A percentile compares a stretch with the other conserved stretches of the same genome.
Evolutionary conservation across 306 rosid species (phyloP).

Genomic region (Clitoria ternatea): DNA sequence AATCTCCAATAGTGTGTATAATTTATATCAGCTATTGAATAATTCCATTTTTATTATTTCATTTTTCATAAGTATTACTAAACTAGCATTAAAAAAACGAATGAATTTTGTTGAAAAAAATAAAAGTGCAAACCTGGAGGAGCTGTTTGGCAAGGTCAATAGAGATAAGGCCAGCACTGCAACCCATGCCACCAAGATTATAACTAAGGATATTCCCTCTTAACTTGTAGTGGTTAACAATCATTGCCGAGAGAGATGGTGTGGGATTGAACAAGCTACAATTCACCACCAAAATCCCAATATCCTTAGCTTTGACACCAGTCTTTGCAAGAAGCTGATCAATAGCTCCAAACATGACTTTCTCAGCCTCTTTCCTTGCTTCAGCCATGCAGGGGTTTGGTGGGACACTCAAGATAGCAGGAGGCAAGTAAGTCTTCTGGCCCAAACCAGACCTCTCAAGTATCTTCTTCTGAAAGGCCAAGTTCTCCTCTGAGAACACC

Average conservation of each 20-base stretch:
- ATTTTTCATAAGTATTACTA: too few relatives aligned
- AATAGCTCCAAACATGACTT: slow-evolving; percentile 86
- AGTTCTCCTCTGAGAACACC: slow-evolving; percentile 54
- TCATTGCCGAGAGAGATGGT: slow-evolving; percentile 85
- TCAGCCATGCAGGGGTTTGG: slow-evolving; percentile 79
- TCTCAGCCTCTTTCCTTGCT: slow-evolving; percentile 85
- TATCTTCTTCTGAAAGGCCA: slow-evolving; percentile 78
- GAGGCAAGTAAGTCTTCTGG: slow-evolving; percentile 72
- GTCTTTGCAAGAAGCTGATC: slow-evolving; percentile 74
- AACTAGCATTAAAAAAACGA: too few relatives aligned
- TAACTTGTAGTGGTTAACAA: slow-evolving; percentile 77
- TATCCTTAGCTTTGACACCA: slow-evolving; percentile 80
- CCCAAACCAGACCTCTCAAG: slow-evolving; percentile 82
- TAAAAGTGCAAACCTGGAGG: slow-evolving; percentile 53
- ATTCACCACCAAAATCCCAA: slow-evolving; percentile 81
- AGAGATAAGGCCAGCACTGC: slow-evolving; percentile 94
- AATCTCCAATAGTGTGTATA: too few relatives aligned
- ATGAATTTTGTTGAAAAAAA: background rate
- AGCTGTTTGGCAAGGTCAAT: slow-evolving; percentile 93
- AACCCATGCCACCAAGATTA: slow-evolving; percentile 98
- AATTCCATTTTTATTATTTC: too few relatives aligned
- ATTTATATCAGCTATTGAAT: too few relatives aligned
- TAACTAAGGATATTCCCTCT: slow-evolving; percentile 70
- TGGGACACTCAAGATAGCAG: slow-evolving; percentile 59
- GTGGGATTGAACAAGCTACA: slow-evolving; percentile 93